Percentiles rank a stretch among this genome's conserved stretches.
These are phyloP conservation scores for Blastosporella zonata DNA, from an alignment of 1,284 basidiomycete genomes.

Conservation along the genomic window DNA sequence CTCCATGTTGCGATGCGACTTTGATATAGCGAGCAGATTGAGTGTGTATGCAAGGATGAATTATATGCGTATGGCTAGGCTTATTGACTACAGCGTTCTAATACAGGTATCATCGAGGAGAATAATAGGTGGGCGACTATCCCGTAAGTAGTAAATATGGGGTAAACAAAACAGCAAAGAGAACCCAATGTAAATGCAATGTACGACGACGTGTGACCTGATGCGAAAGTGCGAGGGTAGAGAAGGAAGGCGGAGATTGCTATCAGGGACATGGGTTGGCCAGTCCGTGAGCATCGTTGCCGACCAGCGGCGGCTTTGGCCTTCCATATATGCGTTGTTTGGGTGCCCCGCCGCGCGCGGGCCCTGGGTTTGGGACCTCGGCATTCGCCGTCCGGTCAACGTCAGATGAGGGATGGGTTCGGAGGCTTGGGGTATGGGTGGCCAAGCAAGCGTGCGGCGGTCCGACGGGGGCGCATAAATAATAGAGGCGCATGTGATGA, in stretches of 20 bases:
- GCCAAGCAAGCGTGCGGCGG: conserved; percentile 1
- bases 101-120: conserved; percentile 2
- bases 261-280: neutral
- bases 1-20: neutral
- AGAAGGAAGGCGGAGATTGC: too few species aligned
- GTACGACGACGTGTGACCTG: conserved; percentile 3
- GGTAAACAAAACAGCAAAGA: conserved; percentile 1
- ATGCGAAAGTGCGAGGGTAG: neutral
- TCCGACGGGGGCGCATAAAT: conserved; percentile 11
- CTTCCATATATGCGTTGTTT: neutral
- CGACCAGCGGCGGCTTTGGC: conserved; percentile 8
- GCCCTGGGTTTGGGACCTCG: neutral
- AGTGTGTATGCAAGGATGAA: neutral
- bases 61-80: conserved; percentile 13
- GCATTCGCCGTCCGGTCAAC: neutral
- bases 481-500: conserved; percentile 7
- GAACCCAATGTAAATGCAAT: conserved; percentile 4
- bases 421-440: neutral
- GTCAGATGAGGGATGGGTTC: conserved; percentile 1
- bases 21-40: neutral
- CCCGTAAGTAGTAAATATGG: neutral
- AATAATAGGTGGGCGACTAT: conserved; percentile 1
- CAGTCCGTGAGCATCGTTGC: conserved; percentile 1
- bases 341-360: neutral
- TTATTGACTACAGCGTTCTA: conserved; percentile 11